Base-by-base conservation (phyloP, 106 monocot genomes). In the Hemerocallis citrina region DNA sequence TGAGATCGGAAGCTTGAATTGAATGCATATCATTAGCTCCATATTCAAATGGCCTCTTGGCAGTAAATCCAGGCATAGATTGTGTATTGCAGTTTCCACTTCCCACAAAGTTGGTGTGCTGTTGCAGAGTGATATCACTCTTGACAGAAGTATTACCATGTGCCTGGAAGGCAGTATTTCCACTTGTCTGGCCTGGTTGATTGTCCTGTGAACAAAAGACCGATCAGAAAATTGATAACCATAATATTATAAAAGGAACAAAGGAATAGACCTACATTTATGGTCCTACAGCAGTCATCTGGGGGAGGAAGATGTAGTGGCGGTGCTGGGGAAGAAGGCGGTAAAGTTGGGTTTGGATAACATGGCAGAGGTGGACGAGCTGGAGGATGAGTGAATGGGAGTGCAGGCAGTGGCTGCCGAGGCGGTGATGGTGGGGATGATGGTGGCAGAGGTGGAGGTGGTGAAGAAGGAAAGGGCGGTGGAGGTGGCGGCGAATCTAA, bases 1-100 rank as follows among this genome's bases (percentile, higher is more conserved):
- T 77, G 5, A 66, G 24, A 55, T 76, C 65, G 63, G 77, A 74
- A 71, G 40, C 48, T 43, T 82, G 79, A 31, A 72, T 51, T 15
- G 67, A 56, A 58, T 85, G 71, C 50, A 70, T 60, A 8, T 63
- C 77, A 71, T 57, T 76, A 43, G 79, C 75, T 46, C 74, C 81
- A 74, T 79, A 81, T 40, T 82, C 85, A 62, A 55, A 70, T 68
- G 72, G 65, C 23, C 75, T 81, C 6, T 48, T 39, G 34, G 74
- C 64, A 62, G 52, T 59, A 62, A 72, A 37, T 11, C 59, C 34
- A 19, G 65, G 62, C 40, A 64, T 24, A 45, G 73, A 38, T 34
- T 73, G 81, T 36, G 45, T n/a, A 52, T 73, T 79, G 25, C 75
- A 61, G 8, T 66, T n/a, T 74, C 70, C 85, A 72, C 52, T 30